Base-by-base conservation (phyloP, 192 early-diverging fungal genomes). In the Umbelopsis isabellina region DNA sequence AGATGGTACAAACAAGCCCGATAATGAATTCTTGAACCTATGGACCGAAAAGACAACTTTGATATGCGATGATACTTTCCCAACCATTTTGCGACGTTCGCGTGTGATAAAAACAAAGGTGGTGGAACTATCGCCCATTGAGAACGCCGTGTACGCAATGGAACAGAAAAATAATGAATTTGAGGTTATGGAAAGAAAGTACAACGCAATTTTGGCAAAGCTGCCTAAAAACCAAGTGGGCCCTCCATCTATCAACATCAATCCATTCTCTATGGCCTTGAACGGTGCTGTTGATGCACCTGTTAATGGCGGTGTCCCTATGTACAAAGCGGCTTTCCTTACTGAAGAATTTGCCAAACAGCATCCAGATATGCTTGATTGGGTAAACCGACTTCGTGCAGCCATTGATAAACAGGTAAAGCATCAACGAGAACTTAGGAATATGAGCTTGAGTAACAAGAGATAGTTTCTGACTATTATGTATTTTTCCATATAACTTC, bases 271-370 rank as follows among this genome's bases (percentile, higher is more conserved):
- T 1, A 92, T 94, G 90, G 83, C 90, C 9, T 70, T 94, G n/a
- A 92, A 91, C 64, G 92, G 92, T 41, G 89, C 92, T 4, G 87
- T 94, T 0, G 92, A 94, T 82, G 92, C 92, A 10, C 92, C 91
- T 10, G 90, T 94, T 2, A 94, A 94, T 80, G 92, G 92, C 27
- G 92, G 92, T 33, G 80, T 94, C 4, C 86, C 87, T 23, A 88
- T 94, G 86, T 94, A 94, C 72, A 79, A 82, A 66, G 82, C 78
- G 35, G 89, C 91, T 0, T 93, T 93, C 72, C 76, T 93, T 25
- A 72, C 70, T 16, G 52, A 72, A 5, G 69, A 74, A n/a, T 87
- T 81, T 68, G 66, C 65, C 46, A 67, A 68, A 16, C 44, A 80
- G 15, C 68, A 86, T 67, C 75, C 81, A 23, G 82, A 86, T 37